Evolutionary conservation across 768 basidiomycete species (phyloP), one percentile per base, ranked within the genome.

Genomic region (Rhodocollybia butyracea): DNA sequence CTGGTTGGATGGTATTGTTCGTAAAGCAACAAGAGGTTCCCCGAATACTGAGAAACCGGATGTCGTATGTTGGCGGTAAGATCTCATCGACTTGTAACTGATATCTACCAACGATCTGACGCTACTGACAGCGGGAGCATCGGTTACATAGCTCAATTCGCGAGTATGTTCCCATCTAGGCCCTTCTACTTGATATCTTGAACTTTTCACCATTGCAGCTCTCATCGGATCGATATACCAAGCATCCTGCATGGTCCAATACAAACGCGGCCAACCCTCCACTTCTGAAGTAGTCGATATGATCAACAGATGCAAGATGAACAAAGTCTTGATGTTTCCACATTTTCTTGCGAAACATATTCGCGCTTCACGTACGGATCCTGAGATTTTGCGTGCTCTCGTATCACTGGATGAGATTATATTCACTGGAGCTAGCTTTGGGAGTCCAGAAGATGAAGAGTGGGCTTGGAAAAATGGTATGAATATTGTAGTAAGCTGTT

Each of bases 111-210:
- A n/a, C n/a, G n/a, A n/a, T n/a, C n/a, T n/a, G n/a, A n/a, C n/a
- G n/a, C n/a, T n/a, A n/a, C n/a, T n/a, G n/a, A n/a, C 73, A 89
- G 87, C 76, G 87, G 89, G 56, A 87, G 85, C 74, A 87, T 90
- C 81, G n/a, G n/a, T n/a, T n/a, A n/a, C n/a, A n/a, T n/a, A n/a
- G n/a, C n/a, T n/a, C n/a, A n/a, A n/a, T n/a, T 78, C 38, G 88
- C 84, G 76, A 85, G 87, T 88, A 69, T 75, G 85, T 74, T 61
- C 46, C 53, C 32, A 7, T n/a, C 21, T 51, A 46, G 54, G 52
- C 56, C 54, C 32, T 63, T 54, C 64, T 67, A 60, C 66, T 61
- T 55, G 59, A 21, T 54, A 60, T 59, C 64, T 24, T 24, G 30
- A 55, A 53, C 56, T 45, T n/a, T n/a, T n/a, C n/a, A n/a, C n/a